These are phyloP conservation scores for Aegilops bicornis DNA, from an alignment of 176 grass and related monocot species.

Conservation along the genomic window DNA sequence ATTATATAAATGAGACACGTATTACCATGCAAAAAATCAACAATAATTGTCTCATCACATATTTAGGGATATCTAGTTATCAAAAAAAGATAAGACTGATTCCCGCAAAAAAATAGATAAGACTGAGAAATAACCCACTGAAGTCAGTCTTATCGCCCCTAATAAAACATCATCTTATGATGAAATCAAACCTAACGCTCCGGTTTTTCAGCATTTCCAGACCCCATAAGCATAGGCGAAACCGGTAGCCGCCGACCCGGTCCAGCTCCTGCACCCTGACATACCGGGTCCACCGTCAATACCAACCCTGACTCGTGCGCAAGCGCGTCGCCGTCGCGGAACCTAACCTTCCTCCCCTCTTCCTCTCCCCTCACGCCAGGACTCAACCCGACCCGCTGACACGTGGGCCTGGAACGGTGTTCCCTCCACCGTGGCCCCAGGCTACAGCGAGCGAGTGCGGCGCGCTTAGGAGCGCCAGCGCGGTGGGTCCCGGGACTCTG, in stretches of 20 bases:
- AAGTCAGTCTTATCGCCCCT: no score
- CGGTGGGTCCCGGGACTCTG: not conserved
- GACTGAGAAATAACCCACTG: no score
- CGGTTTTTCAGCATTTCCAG: no score
- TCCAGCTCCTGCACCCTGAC: not conserved
- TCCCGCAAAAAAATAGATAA: no score
- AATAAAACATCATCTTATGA: no score
- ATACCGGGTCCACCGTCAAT: not conserved
- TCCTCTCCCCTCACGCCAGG: not conserved
- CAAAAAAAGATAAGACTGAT: no score
- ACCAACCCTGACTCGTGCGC: not conserved
- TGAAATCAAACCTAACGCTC: no score
- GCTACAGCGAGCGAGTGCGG: not conserved
- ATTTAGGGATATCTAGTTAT: no score
- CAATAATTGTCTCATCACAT: no score
- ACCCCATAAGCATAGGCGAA: not conserved
- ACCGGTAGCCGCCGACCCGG: not conserved
- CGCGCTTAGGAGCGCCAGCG: not conserved
- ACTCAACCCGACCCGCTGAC: not conserved
- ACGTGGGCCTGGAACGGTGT: fast-evolving
- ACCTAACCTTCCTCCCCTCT: not conserved
- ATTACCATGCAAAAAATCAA: no score
- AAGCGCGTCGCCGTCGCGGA: not conserved
- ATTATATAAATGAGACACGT: no score
- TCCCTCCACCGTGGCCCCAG: not conserved